Base-by-base conservation (phyloP, 768 basidiomycete genomes). In the Termitomyces sp. region DNA sequence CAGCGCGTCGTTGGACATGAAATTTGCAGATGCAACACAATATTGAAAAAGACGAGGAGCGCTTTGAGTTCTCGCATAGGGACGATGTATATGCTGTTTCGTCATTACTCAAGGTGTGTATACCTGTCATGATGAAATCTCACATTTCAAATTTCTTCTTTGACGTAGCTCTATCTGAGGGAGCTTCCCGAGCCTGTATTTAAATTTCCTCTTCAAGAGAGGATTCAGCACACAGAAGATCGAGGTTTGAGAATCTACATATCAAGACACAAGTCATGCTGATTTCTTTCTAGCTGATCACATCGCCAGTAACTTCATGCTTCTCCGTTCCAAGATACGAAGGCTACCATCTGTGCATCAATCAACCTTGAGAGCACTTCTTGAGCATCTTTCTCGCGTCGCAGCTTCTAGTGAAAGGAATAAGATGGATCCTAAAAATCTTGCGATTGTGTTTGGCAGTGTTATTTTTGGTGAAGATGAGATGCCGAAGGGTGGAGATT, bases 381-480 rank as follows among this genome's bases (percentile, higher is more conserved):
- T 95, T 20, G 94, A 95, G 61, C 94, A 96, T 69, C 81, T 97
- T 18, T 76, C 86, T 3, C 81, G 87, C 15, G 85, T 97, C 15
- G 81, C 84, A 3, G 74, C 84, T 5, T 76, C 77, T 36, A 77
- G 78, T 22, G 84, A 87, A 28, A 85, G 81, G 68, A 97, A 95
- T 68, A 96, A 95, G 72, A 97, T 97, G 94, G 94, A 94, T 65
- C 77, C 87, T 3, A 93, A 88, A 76, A 97, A 96, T 67, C 75
- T 97, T 24, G 91, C 93, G 3, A 94, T 97, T 48, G 87, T 94
- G 4, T 95, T 96, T 73, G 88, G 89, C 20, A 78, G 85, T 9
- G 92, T 93, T 24, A 83, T 97, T 48, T 94, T 97, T 63, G 94
- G 94, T 6, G 92, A 95, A 70, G 94, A 97, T 60, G 92, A 95